These are phyloP conservation scores for Lentinula sp. DNA, from an alignment of 768 basidiomycete genomes.

Conservation along the genomic window DNA sequence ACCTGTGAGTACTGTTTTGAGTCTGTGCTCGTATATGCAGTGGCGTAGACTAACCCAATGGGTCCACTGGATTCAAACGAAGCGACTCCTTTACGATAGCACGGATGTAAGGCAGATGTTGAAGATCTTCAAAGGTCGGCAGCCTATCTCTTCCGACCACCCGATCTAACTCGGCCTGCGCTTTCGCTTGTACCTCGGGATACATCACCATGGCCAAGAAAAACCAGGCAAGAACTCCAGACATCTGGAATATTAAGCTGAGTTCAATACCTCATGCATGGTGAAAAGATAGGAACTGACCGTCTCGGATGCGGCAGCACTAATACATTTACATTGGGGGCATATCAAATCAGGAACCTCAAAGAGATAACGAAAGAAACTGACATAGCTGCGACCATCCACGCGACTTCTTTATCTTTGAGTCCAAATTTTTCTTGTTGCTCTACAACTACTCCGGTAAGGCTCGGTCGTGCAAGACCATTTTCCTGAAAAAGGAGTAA, in stretches of 20 bases:
- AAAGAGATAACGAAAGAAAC: background rate
- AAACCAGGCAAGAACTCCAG: conserved; percentile 1
- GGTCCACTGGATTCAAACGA: background rate
- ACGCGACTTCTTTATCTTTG: background rate
- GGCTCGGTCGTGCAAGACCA: conserved; percentile 9
- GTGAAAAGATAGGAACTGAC: background rate
- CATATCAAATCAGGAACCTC: background rate
- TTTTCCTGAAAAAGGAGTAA: background rate
- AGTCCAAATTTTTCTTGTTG: background rate
- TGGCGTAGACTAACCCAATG: background rate
- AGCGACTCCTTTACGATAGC: conserved; percentile 6
- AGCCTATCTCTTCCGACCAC: conserved; percentile 14
- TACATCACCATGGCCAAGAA: conserved; percentile 11
- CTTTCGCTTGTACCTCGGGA: conserved; percentile 15
- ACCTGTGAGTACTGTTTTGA: background rate
- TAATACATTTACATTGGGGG: background rate
- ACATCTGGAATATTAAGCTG: background rate
- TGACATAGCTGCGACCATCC: background rate
- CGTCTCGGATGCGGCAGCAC: conserved; percentile 1
- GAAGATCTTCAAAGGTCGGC: conserved; percentile 6
- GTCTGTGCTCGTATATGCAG: no score
- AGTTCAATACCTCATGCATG: background rate
- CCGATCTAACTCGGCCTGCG: conserved; percentile 17
- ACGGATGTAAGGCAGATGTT: conserved; percentile 10
- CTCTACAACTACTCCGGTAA: conserved; percentile 2